Evolutionary conservation across 352 stramenopile species (phyloP).

Genomic region (Nothophytophthora sp.): DNA sequence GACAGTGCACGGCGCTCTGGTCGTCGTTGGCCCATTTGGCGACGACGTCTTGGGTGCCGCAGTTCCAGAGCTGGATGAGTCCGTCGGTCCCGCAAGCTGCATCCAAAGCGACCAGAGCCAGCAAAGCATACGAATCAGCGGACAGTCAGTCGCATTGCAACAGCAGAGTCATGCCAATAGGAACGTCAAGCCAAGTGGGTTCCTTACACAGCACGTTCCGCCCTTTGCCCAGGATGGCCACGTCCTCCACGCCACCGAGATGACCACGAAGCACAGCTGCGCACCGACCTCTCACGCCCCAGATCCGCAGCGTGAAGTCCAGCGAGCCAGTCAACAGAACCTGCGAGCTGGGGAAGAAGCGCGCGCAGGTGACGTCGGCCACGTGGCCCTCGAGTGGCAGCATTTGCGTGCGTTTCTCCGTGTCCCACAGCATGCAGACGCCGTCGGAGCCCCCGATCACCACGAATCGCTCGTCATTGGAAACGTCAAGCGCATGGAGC

Average conservation of each 20-base stretch:
- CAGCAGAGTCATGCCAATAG: constrained; percentile 4
- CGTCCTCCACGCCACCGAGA: constrained; percentile 51
- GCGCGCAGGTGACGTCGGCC: constrained; percentile 53
- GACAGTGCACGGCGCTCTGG: constrained; percentile 50
- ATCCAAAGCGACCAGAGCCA: constrained; percentile 1
- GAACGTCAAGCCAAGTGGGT: too few species aligned
- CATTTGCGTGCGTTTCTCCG: constrained; percentile 25
- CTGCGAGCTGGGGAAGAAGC: constrained; percentile 74
- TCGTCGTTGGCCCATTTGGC: constrained; percentile 65
- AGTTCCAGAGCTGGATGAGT: constrained; percentile 69
- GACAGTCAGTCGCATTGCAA: constrained; percentile 2
- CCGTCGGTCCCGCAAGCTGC: constrained; percentile 63
- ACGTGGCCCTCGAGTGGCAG: constrained; percentile 51
- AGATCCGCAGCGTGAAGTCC: constrained; percentile 77
- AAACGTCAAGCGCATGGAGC: constrained; percentile 52
- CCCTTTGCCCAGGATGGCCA: constrained; percentile 62
- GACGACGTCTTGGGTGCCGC: constrained; percentile 50
- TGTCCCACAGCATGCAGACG: constrained; percentile 51
- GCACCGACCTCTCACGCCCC: constrained; percentile 52
- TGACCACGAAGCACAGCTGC: constrained; percentile 65
- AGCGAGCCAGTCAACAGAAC: constrained; percentile 71
- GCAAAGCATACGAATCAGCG: neutral
- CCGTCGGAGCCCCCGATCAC: constrained; percentile 61
- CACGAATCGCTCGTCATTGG: constrained; percentile 44
- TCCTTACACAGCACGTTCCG: constrained; percentile 79